Conservation (phyloP, 1,139 yeast species). For the Nakaseomyces delphensis region DNA sequence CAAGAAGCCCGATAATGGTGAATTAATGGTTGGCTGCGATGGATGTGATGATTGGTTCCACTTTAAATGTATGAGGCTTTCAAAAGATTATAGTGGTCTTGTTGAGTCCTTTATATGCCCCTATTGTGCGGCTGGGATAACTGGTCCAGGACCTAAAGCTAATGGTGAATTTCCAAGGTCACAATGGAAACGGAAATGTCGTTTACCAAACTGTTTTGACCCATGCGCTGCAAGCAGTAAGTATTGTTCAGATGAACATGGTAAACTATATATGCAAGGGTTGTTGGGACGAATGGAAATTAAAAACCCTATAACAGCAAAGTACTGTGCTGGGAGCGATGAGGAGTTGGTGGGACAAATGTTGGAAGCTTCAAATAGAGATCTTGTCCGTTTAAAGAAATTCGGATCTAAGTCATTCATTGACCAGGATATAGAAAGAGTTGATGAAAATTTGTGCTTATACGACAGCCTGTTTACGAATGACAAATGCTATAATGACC, state of each 20-base stretch:
- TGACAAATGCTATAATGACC: neutral
- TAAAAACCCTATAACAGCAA: conserved; percentile 14
- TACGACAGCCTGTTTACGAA: conserved; percentile 1
- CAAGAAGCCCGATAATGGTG: conserved; percentile 69
- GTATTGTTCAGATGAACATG: conserved; percentile 73
- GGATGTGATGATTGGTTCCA: conserved; percentile 96
- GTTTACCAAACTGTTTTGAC: conserved; percentile 48
- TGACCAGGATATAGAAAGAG: conserved; percentile 11
- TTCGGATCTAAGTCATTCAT: conserved; percentile 21
- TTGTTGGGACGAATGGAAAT: conserved; percentile 22
- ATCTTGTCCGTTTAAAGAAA: conserved; percentile 24
- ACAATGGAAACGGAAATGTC: conserved; percentile 70
- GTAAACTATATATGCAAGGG: conserved; percentile 43
- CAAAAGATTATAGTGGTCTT: conserved; percentile 45
- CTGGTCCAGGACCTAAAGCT: conserved; percentile 23
- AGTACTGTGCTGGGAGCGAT: conserved; percentile 9
- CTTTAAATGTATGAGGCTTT: conserved; percentile 63
- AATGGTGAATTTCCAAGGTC: conserved; percentile 33
- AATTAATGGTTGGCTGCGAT: conserved; percentile 86
- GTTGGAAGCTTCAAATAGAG: conserved; percentile 10
- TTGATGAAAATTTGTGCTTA: conserved; percentile 34
- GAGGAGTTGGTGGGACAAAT: conserved; percentile 18
- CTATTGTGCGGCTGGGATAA: conserved; percentile 52
- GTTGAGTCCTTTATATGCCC: conserved; percentile 67
- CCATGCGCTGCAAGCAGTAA: conserved; percentile 52